These are phyloP conservation scores for Nothopassalora personata DNA, from an alignment of 2,329 filamentous ascomycete species.

Conservation along the genomic window DNA sequence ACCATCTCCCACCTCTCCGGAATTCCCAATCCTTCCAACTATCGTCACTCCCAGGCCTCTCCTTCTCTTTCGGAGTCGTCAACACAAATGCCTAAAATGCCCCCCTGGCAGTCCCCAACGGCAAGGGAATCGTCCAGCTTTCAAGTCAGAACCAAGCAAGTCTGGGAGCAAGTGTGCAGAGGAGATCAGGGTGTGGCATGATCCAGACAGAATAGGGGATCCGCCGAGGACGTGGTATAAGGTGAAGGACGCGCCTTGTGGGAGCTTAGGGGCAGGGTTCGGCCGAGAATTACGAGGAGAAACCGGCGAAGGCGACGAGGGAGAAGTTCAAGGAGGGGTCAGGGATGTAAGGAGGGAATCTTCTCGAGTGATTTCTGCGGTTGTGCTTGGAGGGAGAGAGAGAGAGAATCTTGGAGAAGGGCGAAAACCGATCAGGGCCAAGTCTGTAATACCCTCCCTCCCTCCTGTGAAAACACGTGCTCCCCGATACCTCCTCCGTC, in stretches of 20 bases:
- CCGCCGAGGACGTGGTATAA: background rate
- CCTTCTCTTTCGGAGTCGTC: background rate
- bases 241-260: background rate
- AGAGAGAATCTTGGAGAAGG: no score
- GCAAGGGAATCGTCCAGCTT: background rate
- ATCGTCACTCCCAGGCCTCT: background rate
- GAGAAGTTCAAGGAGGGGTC: background rate
- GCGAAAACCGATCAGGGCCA: no score
- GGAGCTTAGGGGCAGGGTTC: no score
- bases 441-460: no score
- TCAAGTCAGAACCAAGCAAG: background rate
- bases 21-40: background rate
- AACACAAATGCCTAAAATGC: background rate
- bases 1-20: background rate
- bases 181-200: background rate
- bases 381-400: no score
- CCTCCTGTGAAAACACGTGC: no score
- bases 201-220: background rate
- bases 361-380: no score
- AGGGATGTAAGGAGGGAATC: no score
- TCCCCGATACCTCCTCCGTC: no score
- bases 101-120: background rate
- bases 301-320: background rate
- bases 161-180: background rate
- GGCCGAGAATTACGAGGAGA: background rate